phyloP scores from a whole-genome alignment of 768 basidiomycete genomes.

The Calvatia gigantea region DNA sequence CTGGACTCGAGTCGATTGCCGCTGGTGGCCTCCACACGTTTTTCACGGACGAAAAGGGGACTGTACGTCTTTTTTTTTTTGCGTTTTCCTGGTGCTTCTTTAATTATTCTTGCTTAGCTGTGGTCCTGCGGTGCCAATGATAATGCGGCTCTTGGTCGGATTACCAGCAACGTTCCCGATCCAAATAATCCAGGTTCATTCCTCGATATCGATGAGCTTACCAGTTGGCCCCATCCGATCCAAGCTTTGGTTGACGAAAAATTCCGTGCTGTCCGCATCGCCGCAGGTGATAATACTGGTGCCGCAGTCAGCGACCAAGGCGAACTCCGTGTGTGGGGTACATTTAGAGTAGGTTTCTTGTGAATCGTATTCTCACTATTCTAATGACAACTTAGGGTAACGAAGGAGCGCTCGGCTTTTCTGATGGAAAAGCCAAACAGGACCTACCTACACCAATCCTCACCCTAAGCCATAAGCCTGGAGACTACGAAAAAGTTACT shows the following conservation, averaged over 20 bases:
- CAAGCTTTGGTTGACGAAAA: slow-evolving; percentile 69
- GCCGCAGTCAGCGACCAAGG: slow-evolving; percentile 81
- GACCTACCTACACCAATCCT: slow-evolving; percentile 62
- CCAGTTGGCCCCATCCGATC: slow-evolving; percentile 60
- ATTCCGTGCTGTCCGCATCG: slow-evolving; percentile 81
- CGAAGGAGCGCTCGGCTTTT: slow-evolving; percentile 85
- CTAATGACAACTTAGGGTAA: slow-evolving; percentile 42
- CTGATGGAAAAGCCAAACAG: slow-evolving; percentile 62
- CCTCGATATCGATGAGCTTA: slow-evolving; percentile 52
- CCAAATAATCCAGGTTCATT: slow-evolving; percentile 57
- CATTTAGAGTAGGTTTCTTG: slow-evolving; percentile 71
- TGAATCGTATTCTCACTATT: not conserved
- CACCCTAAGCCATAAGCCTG: slow-evolving; percentile 55
- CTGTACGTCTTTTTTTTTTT: slow-evolving; percentile 49
- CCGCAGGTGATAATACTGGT: slow-evolving; percentile 85
- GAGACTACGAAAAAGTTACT: slow-evolving; percentile 67
- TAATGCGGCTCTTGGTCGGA: slow-evolving; percentile 81
- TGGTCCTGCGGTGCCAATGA: slow-evolving; percentile 90
- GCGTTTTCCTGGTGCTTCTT: slow-evolving; percentile 4
- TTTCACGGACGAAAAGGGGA: slow-evolving; percentile 85
- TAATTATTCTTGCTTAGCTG: slow-evolving; percentile 47
- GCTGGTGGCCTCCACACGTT: slow-evolving; percentile 90
- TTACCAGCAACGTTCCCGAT: slow-evolving; percentile 59
- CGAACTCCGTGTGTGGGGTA: slow-evolving; percentile 82
- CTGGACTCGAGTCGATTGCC: slow-evolving; percentile 78